Evolutionary conservation across 345 rosid genomes (phyloP).

Genomic region (Abelmoschus esculentus): DNA sequence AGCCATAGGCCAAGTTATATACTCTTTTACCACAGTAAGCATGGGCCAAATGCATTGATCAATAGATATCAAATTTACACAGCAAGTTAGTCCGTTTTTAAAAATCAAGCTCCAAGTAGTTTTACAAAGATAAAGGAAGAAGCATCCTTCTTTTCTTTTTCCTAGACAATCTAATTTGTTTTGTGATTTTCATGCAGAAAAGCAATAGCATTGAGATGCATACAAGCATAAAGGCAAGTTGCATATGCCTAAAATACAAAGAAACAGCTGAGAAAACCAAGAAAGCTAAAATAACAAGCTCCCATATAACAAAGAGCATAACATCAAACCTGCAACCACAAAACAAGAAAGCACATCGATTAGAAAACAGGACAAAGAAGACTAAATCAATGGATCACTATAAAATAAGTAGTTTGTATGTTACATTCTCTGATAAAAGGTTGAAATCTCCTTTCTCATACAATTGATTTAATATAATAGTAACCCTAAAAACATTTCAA

Average conservation of each 20-base stretch:
- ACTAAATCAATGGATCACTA: neutral
- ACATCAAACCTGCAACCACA: slow-evolving; percentile 78
- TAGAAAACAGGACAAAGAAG: neutral
- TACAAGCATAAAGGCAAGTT: slow-evolving; percentile 62
- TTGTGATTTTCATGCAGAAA: slow-evolving; percentile 74
- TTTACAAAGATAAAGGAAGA: slow-evolving; percentile 89
- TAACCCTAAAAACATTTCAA: slow-evolving; percentile 1
- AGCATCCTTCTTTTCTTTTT: slow-evolving; percentile 97
- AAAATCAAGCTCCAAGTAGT: neutral
- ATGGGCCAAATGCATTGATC: slow-evolving; percentile 5
- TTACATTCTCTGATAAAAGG: neutral
- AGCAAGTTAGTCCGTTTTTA: slow-evolving; percentile 9
- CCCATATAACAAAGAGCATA: slow-evolving; percentile 85
- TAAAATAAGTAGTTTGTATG: neutral
- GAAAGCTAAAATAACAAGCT: slow-evolving; percentile 75
- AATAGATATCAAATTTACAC: slow-evolving; percentile 20
- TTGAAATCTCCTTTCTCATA: neutral
- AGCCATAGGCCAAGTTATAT: slow-evolving; percentile 11
- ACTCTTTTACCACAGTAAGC: slow-evolving; percentile 9
- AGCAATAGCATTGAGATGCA: slow-evolving; percentile 67
- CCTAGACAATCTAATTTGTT: slow-evolving; percentile 73
- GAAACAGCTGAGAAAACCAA: slow-evolving; percentile 93
- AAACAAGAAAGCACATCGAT: slow-evolving; percentile 7
- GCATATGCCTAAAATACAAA: slow-evolving; percentile 64
- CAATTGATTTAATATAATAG: neutral